Conservation (phyloP, 2,329 filamentous ascomycete genomes). For the Chrysosphaeria jannelii region DNA sequence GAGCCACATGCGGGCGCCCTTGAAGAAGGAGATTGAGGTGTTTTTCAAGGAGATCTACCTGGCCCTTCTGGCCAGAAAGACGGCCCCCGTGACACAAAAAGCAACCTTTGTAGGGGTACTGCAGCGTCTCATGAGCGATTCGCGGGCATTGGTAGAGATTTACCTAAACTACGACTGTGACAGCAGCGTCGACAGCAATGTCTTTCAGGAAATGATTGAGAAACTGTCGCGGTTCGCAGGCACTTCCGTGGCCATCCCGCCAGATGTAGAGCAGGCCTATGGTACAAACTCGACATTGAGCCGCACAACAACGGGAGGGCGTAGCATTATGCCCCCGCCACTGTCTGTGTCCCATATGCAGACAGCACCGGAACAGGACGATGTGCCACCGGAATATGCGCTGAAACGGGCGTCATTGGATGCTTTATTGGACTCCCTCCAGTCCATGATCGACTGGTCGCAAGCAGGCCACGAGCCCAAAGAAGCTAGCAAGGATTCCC, state of each 20-base stretch:
- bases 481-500: slow-evolving; percentile 49
- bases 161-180: slow-evolving; percentile 99
- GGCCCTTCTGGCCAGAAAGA: slow-evolving; percentile 63
- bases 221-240: slow-evolving; percentile 73
- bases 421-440: slow-evolving; percentile 60
- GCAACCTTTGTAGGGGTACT: slow-evolving; percentile 70
- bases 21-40: slow-evolving; percentile 97
- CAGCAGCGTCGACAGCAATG: slow-evolving; percentile 76
- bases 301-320: slow-evolving; percentile 25
- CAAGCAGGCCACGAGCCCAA: slow-evolving; percentile 21
- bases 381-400: slow-evolving; percentile 65
- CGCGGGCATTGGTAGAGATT: slow-evolving; percentile 67
- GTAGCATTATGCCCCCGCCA: slow-evolving; percentile 60
- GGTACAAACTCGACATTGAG: slow-evolving; percentile 49
- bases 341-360: slow-evolving; percentile 52
- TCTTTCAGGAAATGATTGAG: slow-evolving; percentile 86
- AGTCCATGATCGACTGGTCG: slow-evolving; percentile 83
- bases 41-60: slow-evolving; percentile 95
- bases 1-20: slow-evolving; percentile 69
- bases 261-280: slow-evolving; percentile 58
- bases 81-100: slow-evolving; percentile 70
- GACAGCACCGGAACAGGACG: slow-evolving; percentile 27
- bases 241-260: slow-evolving; percentile 41
- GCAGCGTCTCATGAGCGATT: slow-evolving; percentile 57
- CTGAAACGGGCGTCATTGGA: slow-evolving; percentile 77